These are phyloP conservation scores for Desmodesmus armatus DNA, from an alignment of 139 green algal species.

Conservation along the genomic window DNA sequence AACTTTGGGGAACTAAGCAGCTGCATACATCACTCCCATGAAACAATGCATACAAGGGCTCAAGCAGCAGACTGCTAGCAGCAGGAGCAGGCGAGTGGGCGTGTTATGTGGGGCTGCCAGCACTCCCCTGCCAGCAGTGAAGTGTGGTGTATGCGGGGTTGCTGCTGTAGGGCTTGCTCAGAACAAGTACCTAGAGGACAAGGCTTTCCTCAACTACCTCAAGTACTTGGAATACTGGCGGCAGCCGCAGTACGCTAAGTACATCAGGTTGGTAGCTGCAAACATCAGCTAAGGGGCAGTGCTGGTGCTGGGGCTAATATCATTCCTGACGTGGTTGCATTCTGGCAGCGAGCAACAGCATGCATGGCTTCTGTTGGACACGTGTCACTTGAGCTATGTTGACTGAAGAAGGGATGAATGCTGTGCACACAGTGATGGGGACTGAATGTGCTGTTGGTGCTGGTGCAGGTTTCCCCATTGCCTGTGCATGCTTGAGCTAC, in stretches of 20 bases:
- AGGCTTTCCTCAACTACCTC: conserved; percentile 88
- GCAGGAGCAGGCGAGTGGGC: no score
- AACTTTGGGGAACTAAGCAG: not conserved
- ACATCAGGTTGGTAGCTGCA: conserved; percentile 47
- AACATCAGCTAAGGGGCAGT: not conserved
- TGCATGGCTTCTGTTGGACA: not conserved
- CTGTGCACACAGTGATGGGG: not conserved
- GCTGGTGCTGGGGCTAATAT: not conserved
- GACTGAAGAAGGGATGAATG: not conserved
- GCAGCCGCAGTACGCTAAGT: conserved; percentile 82
- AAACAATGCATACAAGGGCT: no score
- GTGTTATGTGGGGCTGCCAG: not conserved
- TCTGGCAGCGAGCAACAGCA: no score
- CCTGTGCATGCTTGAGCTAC: conserved; percentile 86
- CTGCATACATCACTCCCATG: not conserved
- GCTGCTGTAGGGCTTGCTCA: conserved; percentile 83
- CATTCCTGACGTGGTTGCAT: not conserved
- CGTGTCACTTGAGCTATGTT: not conserved
- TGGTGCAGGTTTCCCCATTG: conserved; percentile 84
- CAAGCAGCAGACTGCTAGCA: no score
- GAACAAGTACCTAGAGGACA: conserved; percentile 88
- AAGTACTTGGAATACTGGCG: conserved; percentile 96
- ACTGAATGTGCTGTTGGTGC: not conserved
- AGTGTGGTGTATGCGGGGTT: no score
- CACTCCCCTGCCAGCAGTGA: no score